Evolutionary conservation across 2,329 filamentous ascomycete species (phyloP).

Genomic region (Epichloe bromicola): DNA sequence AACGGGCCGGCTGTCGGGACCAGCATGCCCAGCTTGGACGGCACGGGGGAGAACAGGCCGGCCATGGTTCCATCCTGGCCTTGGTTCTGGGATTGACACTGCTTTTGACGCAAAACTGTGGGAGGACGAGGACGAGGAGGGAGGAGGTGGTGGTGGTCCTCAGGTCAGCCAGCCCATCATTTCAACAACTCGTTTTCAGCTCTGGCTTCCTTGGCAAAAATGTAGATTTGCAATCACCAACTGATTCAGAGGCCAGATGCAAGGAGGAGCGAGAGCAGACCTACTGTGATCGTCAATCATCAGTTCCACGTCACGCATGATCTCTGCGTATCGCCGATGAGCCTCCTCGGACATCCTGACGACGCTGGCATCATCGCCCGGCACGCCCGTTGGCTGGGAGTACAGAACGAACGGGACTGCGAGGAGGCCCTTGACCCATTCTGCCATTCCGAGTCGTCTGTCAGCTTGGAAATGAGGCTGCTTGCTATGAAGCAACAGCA

Average conservation of each 20-base stretch:
- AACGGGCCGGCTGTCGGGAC: constrained; percentile 88
- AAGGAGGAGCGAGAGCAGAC: constrained; percentile 7
- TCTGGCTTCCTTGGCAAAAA: too few relatives aligned
- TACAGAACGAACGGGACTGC: constrained; percentile 95
- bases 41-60: constrained; percentile 26
- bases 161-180: background rate
- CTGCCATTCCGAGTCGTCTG: constrained; percentile 24
- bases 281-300: constrained; percentile 86
- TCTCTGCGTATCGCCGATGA: constrained; percentile 83
- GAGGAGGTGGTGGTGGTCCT: too few relatives aligned
- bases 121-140: too few relatives aligned
- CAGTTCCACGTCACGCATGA: constrained; percentile 83
- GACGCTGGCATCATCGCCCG: constrained; percentile 55
- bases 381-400: constrained; percentile 82
- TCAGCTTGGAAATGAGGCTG: background rate
- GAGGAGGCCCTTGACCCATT: constrained; percentile 94
- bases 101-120: constrained; percentile 56
- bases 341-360: constrained; percentile 65
- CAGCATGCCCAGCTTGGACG: constrained; percentile 83
- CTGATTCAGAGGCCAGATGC: too few relatives aligned
- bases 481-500: too few relatives aligned
- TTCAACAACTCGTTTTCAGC: too few relatives aligned
- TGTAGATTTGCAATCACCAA: too few relatives aligned
- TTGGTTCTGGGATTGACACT: constrained; percentile 3
- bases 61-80: background rate